A percentile compares a stretch with the other conserved stretches of the same genome.
These are phyloP conservation scores for Leucosporidium scottii DNA, from an alignment of 768 basidiomycete genomes.

Conservation along the genomic window DNA sequence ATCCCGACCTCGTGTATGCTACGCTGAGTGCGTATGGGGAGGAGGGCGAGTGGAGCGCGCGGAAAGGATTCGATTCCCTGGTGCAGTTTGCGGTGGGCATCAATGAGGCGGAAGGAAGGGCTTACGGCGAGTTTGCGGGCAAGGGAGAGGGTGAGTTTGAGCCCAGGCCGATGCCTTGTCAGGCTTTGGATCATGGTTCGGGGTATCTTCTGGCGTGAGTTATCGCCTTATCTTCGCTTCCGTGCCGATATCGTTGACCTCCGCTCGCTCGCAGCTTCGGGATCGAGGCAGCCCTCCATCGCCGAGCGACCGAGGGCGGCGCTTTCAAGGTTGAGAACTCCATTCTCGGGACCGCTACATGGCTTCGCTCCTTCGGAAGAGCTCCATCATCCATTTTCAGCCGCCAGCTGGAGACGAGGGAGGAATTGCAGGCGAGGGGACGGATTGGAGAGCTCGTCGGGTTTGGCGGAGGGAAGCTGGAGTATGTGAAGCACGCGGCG, in stretches of 20 bases:
- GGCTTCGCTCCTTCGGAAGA: constrained; percentile 54
- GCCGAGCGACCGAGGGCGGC: constrained; percentile 54
- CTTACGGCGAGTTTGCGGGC: constrained; percentile 43
- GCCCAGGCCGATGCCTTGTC: constrained; percentile 50
- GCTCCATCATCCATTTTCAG: constrained; percentile 37
- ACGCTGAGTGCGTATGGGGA: constrained; percentile 55
- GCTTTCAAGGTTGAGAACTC: constrained; percentile 59
- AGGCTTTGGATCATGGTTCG: constrained; percentile 56
- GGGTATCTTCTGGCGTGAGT: constrained; percentile 53
- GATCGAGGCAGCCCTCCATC: constrained; percentile 53
- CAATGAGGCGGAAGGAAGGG: constrained; percentile 54
- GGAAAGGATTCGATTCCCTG: constrained; percentile 58
- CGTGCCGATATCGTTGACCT: too few relatives aligned
- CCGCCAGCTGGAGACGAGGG: neutral
- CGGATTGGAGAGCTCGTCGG: neutral
- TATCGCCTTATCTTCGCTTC: too few relatives aligned
- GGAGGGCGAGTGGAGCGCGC: constrained; percentile 54
- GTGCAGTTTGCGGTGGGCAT: constrained; percentile 59
- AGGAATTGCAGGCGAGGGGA: neutral
- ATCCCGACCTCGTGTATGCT: constrained; percentile 53
- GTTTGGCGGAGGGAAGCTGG: neutral
- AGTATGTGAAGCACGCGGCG: constrained; percentile 1
- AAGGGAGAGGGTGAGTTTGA: constrained; percentile 45
- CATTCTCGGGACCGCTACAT: constrained; percentile 53
- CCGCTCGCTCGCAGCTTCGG: constrained; percentile 41